These are phyloP conservation scores for Yamadazyma dendronema DNA, from an alignment of 1,139 yeast species.

Conservation along the genomic window DNA sequence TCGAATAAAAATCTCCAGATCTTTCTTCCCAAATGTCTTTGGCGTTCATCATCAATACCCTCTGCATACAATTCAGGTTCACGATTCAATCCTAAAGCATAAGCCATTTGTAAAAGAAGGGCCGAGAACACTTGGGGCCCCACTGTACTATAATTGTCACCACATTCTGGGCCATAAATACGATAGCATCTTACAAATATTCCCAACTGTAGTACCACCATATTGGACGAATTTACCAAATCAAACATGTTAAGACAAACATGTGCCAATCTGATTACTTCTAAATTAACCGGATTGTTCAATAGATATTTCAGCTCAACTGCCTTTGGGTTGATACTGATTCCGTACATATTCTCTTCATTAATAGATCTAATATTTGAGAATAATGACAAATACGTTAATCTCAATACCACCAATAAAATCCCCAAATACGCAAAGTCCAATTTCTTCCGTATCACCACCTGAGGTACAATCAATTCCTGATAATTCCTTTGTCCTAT, in stretches of 20 bases:
- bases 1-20: constrained; percentile 26
- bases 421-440: constrained; percentile 35
- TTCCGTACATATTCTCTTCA: constrained; percentile 17
- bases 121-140: constrained; percentile 42
- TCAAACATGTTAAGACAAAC: constrained; percentile 40
- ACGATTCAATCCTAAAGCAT: constrained; percentile 45
- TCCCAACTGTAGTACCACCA: constrained; percentile 51
- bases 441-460: constrained; percentile 26
- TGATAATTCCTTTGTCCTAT: constrained; percentile 22
- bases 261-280: constrained; percentile 35
- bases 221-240: constrained; percentile 34
- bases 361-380: constrained; percentile 29
- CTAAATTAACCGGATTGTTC: constrained; percentile 24
- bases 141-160: constrained; percentile 48
- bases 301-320: constrained; percentile 7
- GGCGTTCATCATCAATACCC: constrained; percentile 21
- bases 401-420: constrained; percentile 26
- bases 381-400: constrained; percentile 30
- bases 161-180: constrained; percentile 47
- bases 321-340: constrained; percentile 17
- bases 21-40: constrained; percentile 33
- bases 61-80: constrained; percentile 38
- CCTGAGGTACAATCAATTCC: constrained; percentile 16
- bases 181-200: constrained; percentile 39
- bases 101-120: constrained; percentile 40